Conservation (phyloP, 306 rosid species). For the Cucurbita maxima region DNA sequence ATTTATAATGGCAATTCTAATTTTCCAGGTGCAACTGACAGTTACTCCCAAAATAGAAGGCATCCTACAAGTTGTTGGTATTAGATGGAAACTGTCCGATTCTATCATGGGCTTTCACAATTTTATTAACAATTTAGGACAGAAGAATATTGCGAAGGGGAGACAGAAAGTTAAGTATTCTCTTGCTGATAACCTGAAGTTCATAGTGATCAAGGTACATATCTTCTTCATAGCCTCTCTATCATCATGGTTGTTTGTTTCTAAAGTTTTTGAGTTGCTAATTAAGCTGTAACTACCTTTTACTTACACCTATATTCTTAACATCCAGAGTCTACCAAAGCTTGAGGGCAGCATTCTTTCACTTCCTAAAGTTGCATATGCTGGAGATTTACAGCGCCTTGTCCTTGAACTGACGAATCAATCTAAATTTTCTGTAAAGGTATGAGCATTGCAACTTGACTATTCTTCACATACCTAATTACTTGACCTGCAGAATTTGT, state of each 20-base stretch:
- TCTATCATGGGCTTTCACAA: constrained; percentile 60
- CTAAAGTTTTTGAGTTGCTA: not conserved
- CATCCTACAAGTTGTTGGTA: constrained; percentile 64
- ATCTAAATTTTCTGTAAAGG: constrained; percentile 70
- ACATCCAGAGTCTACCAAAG: constrained; percentile 75
- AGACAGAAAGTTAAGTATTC: constrained; percentile 34
- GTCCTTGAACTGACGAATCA: constrained; percentile 75
- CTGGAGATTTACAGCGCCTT: constrained; percentile 63
- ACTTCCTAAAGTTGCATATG: constrained; percentile 55
- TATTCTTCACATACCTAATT: not conserved
- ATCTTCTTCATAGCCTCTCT: constrained; percentile 1
- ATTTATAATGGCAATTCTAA: not conserved
- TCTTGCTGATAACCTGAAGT: constrained; percentile 46
- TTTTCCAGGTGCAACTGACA: constrained; percentile 68
- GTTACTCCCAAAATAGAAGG: constrained; percentile 76
- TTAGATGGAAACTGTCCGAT: constrained; percentile 77
- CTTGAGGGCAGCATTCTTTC: constrained; percentile 55
- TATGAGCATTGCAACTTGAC: constrained; percentile 17
- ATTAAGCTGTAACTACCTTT: constrained; percentile 11
- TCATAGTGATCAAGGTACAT: constrained; percentile 73
- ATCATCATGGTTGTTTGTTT: not conserved
- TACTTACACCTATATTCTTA: not conserved
- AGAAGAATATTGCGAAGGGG: constrained; percentile 41
- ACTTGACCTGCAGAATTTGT: not conserved
- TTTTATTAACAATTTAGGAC: constrained; percentile 42